Evolutionary conservation across 371 early-diverging fungal species (phyloP).

Genomic region (Thermomucor indicae-seudaticae): DNA sequence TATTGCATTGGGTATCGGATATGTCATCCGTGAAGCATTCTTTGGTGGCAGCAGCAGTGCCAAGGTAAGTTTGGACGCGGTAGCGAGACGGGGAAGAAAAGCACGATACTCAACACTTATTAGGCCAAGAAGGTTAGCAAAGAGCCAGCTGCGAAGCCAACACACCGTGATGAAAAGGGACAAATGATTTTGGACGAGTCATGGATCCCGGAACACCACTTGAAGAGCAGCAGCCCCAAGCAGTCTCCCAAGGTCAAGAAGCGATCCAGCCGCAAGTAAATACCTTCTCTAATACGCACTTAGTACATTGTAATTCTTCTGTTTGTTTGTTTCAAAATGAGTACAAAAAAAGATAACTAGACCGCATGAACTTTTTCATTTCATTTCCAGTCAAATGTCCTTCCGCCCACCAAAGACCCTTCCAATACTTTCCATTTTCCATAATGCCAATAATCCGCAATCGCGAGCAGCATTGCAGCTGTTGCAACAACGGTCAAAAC

Average conservation of each 20-base stretch:
- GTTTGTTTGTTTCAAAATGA: no score
- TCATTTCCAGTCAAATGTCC: slow-evolving; percentile 25
- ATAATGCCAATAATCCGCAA: slow-evolving; percentile 23
- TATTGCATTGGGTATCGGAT: slow-evolving; percentile 37
- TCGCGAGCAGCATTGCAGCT: slow-evolving; percentile 28
- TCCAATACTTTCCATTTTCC: slow-evolving; percentile 42
- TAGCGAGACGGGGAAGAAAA: not conserved
- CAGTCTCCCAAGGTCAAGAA: slow-evolving; percentile 43
- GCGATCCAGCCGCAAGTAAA: slow-evolving; percentile 34
- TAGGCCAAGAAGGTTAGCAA: slow-evolving; percentile 26
- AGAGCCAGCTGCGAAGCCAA: slow-evolving; percentile 26
- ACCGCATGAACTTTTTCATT: no score
- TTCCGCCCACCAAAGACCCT: slow-evolving; percentile 39
- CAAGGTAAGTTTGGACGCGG: slow-evolving; percentile 19
- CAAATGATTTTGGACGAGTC: slow-evolving; percentile 48
- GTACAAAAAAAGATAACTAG: no score
- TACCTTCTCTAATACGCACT: not conserved
- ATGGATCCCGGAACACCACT: slow-evolving; percentile 46
- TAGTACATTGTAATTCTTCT: no score
- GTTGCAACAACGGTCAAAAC: slow-evolving; percentile 6
- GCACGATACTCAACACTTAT: not conserved
- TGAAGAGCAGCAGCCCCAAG: slow-evolving; percentile 28
- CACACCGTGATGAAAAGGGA: slow-evolving; percentile 51
- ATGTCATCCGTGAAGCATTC: slow-evolving; percentile 41
- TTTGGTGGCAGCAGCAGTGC: slow-evolving; percentile 30